Evolutionary conservation across 2,329 filamentous ascomycete species (phyloP).

Genomic region (Penicillium sp.): DNA sequence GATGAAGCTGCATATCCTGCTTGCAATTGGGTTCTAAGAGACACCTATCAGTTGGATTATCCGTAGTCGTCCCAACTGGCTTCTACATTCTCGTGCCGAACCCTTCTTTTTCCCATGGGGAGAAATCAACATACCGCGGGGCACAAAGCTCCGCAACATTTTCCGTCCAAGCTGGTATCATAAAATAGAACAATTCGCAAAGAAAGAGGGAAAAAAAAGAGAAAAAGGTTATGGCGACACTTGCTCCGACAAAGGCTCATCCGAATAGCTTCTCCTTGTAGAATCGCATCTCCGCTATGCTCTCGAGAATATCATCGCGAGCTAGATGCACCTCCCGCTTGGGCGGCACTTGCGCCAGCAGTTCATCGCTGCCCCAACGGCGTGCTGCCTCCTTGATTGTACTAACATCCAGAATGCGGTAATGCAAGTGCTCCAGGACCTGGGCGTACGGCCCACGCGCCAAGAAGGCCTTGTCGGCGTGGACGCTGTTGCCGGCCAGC

Average conservation of each 20-base stretch:
- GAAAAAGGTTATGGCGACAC: too few relatives aligned
- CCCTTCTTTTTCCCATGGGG: background rate
- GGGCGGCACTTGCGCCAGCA: constrained; percentile 61
- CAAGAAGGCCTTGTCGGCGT: constrained; percentile 83
- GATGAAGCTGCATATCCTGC: too few relatives aligned
- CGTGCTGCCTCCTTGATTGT: constrained; percentile 84
- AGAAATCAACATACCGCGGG: background rate
- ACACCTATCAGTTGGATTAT: too few relatives aligned
- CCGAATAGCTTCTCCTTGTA: constrained; percentile 71
- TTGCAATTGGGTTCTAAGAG: too few relatives aligned
- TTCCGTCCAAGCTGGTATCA: too few relatives aligned
- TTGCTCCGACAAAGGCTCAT: background rate
- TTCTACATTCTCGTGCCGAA: too few relatives aligned
- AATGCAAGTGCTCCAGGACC: constrained; percentile 75
- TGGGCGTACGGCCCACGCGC: constrained; percentile 67
- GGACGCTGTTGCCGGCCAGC: constrained; percentile 88
- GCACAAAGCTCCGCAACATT: constrained; percentile 1
- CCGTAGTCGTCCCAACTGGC: too few relatives aligned
- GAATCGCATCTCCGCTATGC: constrained; percentile 84
- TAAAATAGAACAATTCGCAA: too few relatives aligned
- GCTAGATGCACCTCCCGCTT: constrained; percentile 82
- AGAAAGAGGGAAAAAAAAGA: background rate
- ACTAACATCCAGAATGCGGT: constrained; percentile 90
- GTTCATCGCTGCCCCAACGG: constrained; percentile 68
- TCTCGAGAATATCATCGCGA: constrained; percentile 86